Conservation (phyloP, 106 monocot genomes). For the Vanilla planifolia region DNA sequence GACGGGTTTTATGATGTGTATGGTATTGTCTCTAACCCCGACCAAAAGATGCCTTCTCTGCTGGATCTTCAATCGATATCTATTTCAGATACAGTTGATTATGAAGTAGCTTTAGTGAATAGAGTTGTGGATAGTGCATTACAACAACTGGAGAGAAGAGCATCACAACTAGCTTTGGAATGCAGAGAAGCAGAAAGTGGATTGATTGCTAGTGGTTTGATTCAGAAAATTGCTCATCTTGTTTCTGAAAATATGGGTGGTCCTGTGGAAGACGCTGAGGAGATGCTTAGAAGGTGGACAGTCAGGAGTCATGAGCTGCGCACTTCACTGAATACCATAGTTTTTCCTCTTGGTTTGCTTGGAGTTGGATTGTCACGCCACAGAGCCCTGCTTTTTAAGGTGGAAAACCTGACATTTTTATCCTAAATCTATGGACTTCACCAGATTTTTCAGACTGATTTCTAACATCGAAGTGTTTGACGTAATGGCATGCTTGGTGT, state of each 20-base stretch:
- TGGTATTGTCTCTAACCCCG: constrained; percentile 25
- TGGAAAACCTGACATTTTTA: constrained; percentile 9
- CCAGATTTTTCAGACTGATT: background rate
- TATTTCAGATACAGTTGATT: constrained; percentile 40
- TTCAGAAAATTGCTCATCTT: constrained; percentile 75
- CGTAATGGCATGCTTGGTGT: too few relatives aligned
- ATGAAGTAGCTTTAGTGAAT: constrained; percentile 71
- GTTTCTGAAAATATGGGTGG: constrained; percentile 79
- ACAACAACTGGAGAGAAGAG: constrained; percentile 55
- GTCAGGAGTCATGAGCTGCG: constrained; percentile 45
- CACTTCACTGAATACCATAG: constrained; percentile 44
- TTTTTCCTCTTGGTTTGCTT: constrained; percentile 82
- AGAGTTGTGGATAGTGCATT: constrained; percentile 47
- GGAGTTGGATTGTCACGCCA: constrained; percentile 79
- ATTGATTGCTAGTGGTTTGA: constrained; percentile 46
- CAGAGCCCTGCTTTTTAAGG: constrained; percentile 91
- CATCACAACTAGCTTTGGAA: constrained; percentile 37
- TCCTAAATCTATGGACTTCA: background rate
- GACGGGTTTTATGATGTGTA: constrained; percentile 78
- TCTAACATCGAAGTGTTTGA: background rate
- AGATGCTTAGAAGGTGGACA: constrained; percentile 60
- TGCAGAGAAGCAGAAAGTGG: constrained; percentile 25
- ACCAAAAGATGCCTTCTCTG: constrained; percentile 49
- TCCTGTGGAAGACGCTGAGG: constrained; percentile 70
- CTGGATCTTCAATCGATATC: constrained; percentile 61